Percentiles rank a stretch among this genome's conserved stretches.
Evolutionary conservation across 176 grass and related monocot species (phyloP).

Genomic region (Avena insularis): DNA sequence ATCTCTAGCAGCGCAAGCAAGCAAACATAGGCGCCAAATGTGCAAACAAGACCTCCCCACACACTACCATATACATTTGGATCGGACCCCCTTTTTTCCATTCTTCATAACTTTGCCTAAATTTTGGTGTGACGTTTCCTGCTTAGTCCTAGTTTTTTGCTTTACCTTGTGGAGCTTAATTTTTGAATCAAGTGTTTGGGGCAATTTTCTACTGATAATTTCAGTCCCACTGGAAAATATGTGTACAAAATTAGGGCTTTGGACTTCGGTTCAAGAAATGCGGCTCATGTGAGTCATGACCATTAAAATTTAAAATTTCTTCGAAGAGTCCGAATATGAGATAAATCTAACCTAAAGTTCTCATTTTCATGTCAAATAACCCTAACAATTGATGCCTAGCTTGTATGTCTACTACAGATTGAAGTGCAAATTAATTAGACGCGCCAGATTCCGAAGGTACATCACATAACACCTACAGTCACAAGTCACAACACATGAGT

Average conservation of each 20-base stretch:
- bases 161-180: neutral
- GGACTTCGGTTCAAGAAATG: neutral
- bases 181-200: neutral
- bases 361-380: neutral
- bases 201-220: neutral
- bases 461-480: neutral
- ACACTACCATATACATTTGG: neutral
- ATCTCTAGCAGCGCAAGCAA: neutral
- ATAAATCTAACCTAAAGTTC: neutral
- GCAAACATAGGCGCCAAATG: neutral
- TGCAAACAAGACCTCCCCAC: neutral
- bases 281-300: neutral
- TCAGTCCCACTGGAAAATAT: neutral
- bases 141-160: neutral
- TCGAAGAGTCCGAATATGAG: neutral
- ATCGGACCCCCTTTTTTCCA: neutral
- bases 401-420: neutral
- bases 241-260: neutral
- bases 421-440: neutral
- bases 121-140: neutral
- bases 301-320: neutral
- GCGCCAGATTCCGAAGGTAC: neutral
- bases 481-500: neutral
- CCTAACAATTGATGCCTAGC: neutral
- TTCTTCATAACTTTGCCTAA: neutral